Evolutionary conservation across 305 asterid species (phyloP).

Genomic region (Fraxinus paxiana): DNA sequence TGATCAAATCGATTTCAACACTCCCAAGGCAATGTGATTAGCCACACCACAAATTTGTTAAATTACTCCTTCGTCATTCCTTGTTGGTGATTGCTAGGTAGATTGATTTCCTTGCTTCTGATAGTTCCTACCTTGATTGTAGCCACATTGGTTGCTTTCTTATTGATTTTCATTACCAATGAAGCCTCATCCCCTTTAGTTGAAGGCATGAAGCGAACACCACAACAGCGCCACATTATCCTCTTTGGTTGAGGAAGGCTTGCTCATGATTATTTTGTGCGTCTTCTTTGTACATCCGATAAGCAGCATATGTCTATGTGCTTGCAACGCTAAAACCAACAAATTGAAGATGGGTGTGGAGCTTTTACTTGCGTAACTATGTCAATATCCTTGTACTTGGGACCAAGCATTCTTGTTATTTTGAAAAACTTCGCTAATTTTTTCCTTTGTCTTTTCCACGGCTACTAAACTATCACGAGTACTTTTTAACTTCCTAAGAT

Average conservation of each 20-base stretch:
- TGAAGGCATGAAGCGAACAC: not conserved
- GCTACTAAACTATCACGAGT: conserved; percentile 7
- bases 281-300: not conserved
- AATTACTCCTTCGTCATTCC: not conserved
- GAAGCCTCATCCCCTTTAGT: not conserved
- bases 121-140: not conserved
- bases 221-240: not conserved
- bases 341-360: not conserved
- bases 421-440: conserved; percentile 1
- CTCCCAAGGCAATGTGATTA: not conserved
- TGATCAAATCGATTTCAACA: not conserved
- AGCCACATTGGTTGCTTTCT: not conserved
- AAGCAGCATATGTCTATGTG: not conserved
- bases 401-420: not conserved
- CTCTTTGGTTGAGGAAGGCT: not conserved
- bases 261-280: not conserved
- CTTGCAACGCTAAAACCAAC: not conserved
- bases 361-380: not conserved
- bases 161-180: not conserved
- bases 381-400: not conserved
- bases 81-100: not conserved
- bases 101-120: not conserved
- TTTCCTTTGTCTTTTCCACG: not conserved
- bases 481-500: conserved; percentile 7
- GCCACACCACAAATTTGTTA: not conserved